phyloP scores from a whole-genome alignment of 345 rosid genomes.

The Boechera divaricarpa region DNA sequence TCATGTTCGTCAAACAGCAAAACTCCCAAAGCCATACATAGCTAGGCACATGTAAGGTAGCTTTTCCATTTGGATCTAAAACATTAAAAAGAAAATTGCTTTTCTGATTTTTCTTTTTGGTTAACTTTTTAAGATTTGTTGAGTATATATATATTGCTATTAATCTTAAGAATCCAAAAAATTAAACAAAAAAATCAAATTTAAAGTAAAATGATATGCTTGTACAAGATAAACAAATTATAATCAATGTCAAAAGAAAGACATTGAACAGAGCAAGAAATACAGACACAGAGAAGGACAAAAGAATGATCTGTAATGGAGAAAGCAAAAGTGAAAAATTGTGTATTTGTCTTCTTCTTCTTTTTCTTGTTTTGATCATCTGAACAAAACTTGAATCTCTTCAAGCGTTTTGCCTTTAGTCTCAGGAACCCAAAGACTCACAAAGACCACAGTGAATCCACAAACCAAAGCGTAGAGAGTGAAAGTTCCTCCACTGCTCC shows the following conservation, averaged over 20 bases:
- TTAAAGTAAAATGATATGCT: conserved; percentile 29
- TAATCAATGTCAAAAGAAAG: conserved; percentile 20
- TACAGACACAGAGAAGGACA: conserved; percentile 24
- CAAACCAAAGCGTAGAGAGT: conserved; percentile 68
- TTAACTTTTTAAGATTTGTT: neutral
- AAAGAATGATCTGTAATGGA: conserved; percentile 38
- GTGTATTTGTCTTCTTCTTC: neutral
- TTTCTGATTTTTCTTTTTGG: neutral
- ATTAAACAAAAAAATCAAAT: conserved; percentile 3
- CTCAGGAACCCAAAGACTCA: conserved; percentile 80
- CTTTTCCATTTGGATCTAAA: conserved; percentile 12
- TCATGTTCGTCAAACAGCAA: conserved; percentile 22
- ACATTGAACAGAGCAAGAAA: conserved; percentile 28
- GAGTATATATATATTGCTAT: conserved; percentile 20
- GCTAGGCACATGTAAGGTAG: conserved; percentile 20
- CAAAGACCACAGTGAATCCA: conserved; percentile 70
- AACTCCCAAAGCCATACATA: conserved; percentile 18
- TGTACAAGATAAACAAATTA: conserved; percentile 33
- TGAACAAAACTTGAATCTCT: conserved; percentile 90
- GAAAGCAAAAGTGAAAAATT: conserved; percentile 15
- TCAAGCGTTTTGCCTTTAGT: conserved; percentile 89
- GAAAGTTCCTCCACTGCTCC: conserved; percentile 93
- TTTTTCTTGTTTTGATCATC: conserved; percentile 55
- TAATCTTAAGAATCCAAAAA: conserved; percentile 13
- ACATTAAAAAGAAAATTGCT: neutral